phyloP scores from a whole-genome alignment of 495 filamentous ascomycete species.

The Neurospora sp. region DNA sequence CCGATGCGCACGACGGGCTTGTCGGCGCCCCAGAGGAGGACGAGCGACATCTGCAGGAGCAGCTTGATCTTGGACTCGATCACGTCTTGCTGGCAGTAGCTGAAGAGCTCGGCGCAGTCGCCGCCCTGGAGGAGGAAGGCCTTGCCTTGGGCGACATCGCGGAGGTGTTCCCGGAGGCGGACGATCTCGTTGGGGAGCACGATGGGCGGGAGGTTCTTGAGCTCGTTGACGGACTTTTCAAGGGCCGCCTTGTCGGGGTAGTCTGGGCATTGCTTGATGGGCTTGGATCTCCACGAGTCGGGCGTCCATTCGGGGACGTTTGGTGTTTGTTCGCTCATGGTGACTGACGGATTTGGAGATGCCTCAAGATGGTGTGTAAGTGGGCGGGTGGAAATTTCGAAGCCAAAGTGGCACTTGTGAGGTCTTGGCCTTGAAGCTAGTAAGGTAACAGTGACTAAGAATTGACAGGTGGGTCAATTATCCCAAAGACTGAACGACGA shows the following conservation, averaged over 20 bases:
- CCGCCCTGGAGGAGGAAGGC: slow-evolving; percentile 94
- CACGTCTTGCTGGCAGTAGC: slow-evolving; percentile 81
- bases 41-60: slow-evolving; percentile 88
- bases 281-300: slow-evolving; percentile 78
- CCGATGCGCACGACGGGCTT: slow-evolving; percentile 93
- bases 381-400: background rate
- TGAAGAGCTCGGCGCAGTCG: slow-evolving; percentile 94
- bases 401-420: background rate
- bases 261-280: slow-evolving; percentile 80
- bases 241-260: slow-evolving; percentile 63
- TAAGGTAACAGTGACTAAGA: background rate
- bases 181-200: slow-evolving; percentile 82
- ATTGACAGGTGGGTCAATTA: background rate
- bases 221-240: slow-evolving; percentile 54
- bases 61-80: slow-evolving; percentile 97
- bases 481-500: background rate
- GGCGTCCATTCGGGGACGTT: slow-evolving; percentile 35
- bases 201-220: slow-evolving; percentile 72
- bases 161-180: slow-evolving; percentile 62
- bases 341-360: background rate
- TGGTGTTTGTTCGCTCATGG: slow-evolving; percentile 6
- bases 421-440: background rate
- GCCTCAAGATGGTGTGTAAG: background rate
- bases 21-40: slow-evolving; percentile 80
- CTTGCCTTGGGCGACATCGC: slow-evolving; percentile 82